Evolutionary conservation across 495 filamentous ascomycete genomes (phyloP), one percentile per base, ranked within the genome.

Genomic region (Podospora fimiseda): DNA sequence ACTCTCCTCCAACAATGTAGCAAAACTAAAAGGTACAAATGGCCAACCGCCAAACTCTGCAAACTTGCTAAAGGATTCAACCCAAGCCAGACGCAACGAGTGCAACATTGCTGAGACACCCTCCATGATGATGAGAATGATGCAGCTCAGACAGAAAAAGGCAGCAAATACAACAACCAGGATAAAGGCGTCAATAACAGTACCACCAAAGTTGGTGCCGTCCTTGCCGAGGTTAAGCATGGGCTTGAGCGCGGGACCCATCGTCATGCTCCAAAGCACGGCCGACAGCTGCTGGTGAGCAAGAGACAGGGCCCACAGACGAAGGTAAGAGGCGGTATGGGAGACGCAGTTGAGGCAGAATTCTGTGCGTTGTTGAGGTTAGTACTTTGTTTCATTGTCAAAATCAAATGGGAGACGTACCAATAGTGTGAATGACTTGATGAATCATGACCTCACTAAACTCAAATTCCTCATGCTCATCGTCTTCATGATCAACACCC

Each of bases 31-130:
- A 8, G 93, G 93, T 60, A 86, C 75, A 72, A 99, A 97, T 36
- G 90, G 76, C 65, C 93, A 79, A 40, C 93, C 93, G 50, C 90
- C 90, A 56, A 95, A 95, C 66, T 96, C 86, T 74, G 96, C 96
- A 75, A 96, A 95, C 73, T 98, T 98, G 73, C 89, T 93, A 83
- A 97, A 96, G n/a, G 93, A 90, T 69, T 99, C 93, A 52, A 99
- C 93, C 93, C 93, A 99, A 64, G 96, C 94, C 52, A 99, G 79
- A 76, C 93, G 82, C 58, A 99, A 77, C 54, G 87, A 90, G 71
- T 97, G 94, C 61, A 76, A 69, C 73, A 75, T 75, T 30, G 73
- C 72, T 47, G 73, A 74, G 23, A 73, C 74, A 55, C 74, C 72
- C 61, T 74, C 73, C 73, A 76, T 76, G 53, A 74, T 74, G 51